These are phyloP conservation scores for Yamadazyma jaroonii DNA, from an alignment of 1,139 yeast species.

Conservation along the genomic window DNA sequence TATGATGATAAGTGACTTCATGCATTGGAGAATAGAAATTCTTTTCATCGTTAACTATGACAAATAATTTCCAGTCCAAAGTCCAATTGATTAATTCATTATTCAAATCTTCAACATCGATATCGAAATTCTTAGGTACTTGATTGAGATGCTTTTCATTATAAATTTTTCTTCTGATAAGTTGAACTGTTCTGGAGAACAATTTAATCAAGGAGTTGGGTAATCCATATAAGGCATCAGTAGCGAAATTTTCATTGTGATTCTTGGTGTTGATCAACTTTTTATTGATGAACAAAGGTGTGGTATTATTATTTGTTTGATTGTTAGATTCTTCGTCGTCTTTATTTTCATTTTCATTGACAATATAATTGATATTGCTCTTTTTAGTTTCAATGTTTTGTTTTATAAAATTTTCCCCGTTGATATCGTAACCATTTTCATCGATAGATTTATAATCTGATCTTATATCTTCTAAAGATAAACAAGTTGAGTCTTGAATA, in stretches of 20 bases:
- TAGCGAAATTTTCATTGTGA: constrained; percentile 59
- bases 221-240: constrained; percentile 80
- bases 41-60: constrained; percentile 18
- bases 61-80: constrained; percentile 56
- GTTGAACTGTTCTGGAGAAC: constrained; percentile 67
- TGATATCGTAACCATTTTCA: constrained; percentile 37
- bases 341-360: constrained; percentile 6
- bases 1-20: constrained; percentile 80
- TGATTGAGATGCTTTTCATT: constrained; percentile 24
- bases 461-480: constrained; percentile 43
- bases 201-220: constrained; percentile 76
- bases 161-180: constrained; percentile 60
- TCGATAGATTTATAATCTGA: constrained; percentile 32
- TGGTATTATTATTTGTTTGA: constrained; percentile 17
- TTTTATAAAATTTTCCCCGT: constrained; percentile 42
- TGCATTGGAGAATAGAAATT: constrained; percentile 53
- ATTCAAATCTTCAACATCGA: constrained; percentile 48
- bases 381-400: constrained; percentile 15
- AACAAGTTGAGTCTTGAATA: constrained; percentile 70
- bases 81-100: constrained; percentile 60
- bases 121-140: constrained; percentile 41
- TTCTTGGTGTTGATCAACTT: constrained; percentile 44
- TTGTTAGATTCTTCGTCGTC: constrained; percentile 2
- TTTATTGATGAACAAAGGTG: constrained; percentile 44
- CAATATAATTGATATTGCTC: constrained; percentile 12